Conservation (phyloP, 1,284 basidiomycete species). For the Wolfiporia cocos region DNA sequence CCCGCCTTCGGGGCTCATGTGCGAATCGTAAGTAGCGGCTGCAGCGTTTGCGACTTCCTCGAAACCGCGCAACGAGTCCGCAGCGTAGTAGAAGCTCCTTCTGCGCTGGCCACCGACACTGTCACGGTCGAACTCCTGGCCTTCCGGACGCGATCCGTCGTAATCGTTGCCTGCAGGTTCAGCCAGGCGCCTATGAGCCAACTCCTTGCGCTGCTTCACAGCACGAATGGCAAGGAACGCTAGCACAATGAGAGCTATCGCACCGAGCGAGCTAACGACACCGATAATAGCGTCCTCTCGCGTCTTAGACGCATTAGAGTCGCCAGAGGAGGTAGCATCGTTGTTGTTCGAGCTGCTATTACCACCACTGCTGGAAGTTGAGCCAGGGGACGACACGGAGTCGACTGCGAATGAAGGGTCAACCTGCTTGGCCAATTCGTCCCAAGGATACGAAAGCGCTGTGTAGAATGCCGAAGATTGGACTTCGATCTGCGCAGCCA, state of each 20-base stretch:
- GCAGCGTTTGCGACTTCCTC: slow-evolving; percentile 18
- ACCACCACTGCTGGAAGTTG: slow-evolving; percentile 13
- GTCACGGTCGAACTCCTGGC: slow-evolving; percentile 69
- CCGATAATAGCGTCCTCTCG: slow-evolving; percentile 77
- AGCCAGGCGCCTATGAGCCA: slow-evolving; percentile 56
- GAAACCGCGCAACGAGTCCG: slow-evolving; percentile 66
- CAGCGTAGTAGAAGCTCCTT: slow-evolving; percentile 77
- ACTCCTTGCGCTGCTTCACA: slow-evolving; percentile 51
- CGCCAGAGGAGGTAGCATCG: slow-evolving; percentile 4
- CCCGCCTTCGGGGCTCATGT: slow-evolving; percentile 7
- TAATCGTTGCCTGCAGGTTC: slow-evolving; percentile 34
- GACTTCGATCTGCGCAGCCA: slow-evolving; percentile 51
- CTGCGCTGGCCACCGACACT: slow-evolving; percentile 64
- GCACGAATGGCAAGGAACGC: slow-evolving; percentile 57
- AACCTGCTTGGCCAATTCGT: slow-evolving; percentile 51
- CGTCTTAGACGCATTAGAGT: slow-evolving; percentile 25
- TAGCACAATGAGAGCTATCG: slow-evolving; percentile 60
- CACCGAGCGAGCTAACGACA: slow-evolving; percentile 70
- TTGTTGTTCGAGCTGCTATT: slow-evolving; percentile 10
- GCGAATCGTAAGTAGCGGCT: slow-evolving; percentile 15
- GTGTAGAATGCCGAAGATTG: slow-evolving; percentile 58
- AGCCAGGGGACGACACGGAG: slow-evolving; percentile 31
- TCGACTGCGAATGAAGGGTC: slow-evolving; percentile 51
- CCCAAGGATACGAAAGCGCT: slow-evolving; percentile 29
- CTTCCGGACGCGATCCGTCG: slow-evolving; percentile 42